Evolutionary conservation across 345 rosid genomes (phyloP), one percentile per base, ranked within the genome.

Genomic region (Citrus trifoliata): DNA sequence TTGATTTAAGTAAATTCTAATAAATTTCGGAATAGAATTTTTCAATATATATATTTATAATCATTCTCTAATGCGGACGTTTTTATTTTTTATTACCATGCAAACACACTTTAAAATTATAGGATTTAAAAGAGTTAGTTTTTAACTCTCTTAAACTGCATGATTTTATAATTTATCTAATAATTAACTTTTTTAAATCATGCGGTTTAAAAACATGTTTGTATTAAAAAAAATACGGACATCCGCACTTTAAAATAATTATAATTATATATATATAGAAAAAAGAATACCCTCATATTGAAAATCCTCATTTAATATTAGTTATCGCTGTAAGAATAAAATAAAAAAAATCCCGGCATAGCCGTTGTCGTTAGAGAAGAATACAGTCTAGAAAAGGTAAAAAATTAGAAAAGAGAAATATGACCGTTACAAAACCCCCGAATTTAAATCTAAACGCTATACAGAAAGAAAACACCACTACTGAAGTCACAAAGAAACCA

Each of bases 391-490:
- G 64, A 40, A 85, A 46, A 25, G 60, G 63, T 1, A 33, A 4
- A 35, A 18, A 10, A 67, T 40, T 42, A 66, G 33, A 7, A 0
- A 21, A 37, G 27, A 42, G 32, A 71, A 73, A 86, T 82, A 58
- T 80, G 89, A 89, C 95, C 97, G 97, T 93, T 93, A 84, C 87
- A 70, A 38, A 56, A 7, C 67, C 21, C 48, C 35, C n/a, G 5
- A 71, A 76, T 84, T 85, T 75, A 76, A 82, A 80, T 77, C 48
- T 76, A 46, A 46, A 46, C 51, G 51, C 18, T 13, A 66, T 10
- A 22, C 40, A 69, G 1, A 35, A 32, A 65, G 53, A 61, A 61
- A 70, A 22, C 35, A 77, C 4, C 7, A 27, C 22, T 27, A 6
- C 51, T 25, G n/a, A 59, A 51, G 56, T 51, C 56, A 51, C 19